Evolutionary conservation across 192 early-diverging fungal genomes (phyloP).

Genomic region (Coemansia sp.): DNA sequence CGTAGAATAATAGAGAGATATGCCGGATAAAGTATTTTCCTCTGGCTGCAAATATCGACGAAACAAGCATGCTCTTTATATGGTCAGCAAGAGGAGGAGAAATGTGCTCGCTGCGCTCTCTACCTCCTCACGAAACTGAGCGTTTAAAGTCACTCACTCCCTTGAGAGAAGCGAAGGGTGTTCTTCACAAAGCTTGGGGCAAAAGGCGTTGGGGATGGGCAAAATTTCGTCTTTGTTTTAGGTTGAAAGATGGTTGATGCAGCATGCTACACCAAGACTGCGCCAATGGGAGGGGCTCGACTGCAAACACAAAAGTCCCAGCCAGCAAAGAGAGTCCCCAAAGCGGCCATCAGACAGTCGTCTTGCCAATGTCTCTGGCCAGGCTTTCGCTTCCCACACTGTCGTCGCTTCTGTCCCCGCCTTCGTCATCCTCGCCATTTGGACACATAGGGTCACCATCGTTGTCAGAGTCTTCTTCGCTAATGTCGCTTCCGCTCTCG

Average conservation of each 20-base stretch:
- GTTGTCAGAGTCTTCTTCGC: neutral
- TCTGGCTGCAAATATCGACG: no score
- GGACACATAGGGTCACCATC: neutral
- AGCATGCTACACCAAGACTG: neutral
- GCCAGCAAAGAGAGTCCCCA: neutral
- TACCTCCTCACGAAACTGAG: no score
- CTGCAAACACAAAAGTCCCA: neutral
- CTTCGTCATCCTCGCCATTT: neutral
- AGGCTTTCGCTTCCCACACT: slow-evolving; percentile 2
- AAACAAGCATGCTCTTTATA: neutral
- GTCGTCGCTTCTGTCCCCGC: neutral
- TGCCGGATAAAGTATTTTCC: no score
- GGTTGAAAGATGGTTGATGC: neutral
- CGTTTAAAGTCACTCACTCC: neutral
- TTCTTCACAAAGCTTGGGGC: neutral
- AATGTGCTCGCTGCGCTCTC: neutral
- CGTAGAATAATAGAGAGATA: no score
- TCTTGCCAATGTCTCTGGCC: slow-evolving; percentile 8
- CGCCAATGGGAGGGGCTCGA: neutral
- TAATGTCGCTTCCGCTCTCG: slow-evolving; percentile 3
- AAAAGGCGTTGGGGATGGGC: neutral
- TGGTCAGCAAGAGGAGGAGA: neutral
- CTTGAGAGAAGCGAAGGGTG: neutral
- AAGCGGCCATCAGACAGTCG: neutral
- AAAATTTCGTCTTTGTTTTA: neutral